Conservation (phyloP, 2,329 filamentous ascomycete species). For the Beauveria rudraprayagi region DNA sequence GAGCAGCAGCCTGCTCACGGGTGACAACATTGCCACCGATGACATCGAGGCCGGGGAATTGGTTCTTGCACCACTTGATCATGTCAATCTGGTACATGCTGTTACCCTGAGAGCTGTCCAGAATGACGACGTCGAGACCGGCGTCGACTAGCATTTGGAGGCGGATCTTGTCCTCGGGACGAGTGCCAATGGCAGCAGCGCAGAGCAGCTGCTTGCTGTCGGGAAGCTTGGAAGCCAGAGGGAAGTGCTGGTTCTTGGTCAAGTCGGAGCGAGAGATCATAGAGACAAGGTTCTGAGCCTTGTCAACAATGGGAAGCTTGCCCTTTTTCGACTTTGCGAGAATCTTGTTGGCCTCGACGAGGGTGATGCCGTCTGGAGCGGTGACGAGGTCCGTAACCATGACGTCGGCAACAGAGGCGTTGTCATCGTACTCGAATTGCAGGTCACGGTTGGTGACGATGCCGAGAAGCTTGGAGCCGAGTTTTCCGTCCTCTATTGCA, state of each 20-base stretch:
- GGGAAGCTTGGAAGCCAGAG: conserved; percentile 89
- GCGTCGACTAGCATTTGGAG: conserved; percentile 86
- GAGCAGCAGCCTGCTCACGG: conserved; percentile 82
- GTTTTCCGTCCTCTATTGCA: conserved; percentile 70
- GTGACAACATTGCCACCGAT: conserved; percentile 99
- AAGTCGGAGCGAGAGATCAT: conserved; percentile 91
- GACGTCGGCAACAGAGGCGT: conserved; percentile 71
- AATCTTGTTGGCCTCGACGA: conserved; percentile 85
- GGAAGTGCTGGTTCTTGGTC: conserved; percentile 98
- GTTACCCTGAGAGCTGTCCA: conserved; percentile 97
- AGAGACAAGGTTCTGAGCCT: conserved; percentile 76
- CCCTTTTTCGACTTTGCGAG: conserved; percentile 96
- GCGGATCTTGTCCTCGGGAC: conserved; percentile 83
- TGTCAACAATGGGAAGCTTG: conserved; percentile 88
- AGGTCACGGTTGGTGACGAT: conserved; percentile 98
- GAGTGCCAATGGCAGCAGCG: conserved; percentile 89
- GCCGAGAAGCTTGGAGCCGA: conserved; percentile 91
- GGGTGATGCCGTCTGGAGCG: conserved; percentile 70
- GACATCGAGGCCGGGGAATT: conserved; percentile 79
- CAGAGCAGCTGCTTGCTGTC: conserved; percentile 97
- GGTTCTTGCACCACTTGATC: conserved; percentile 91
- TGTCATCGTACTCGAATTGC: conserved; percentile 78
- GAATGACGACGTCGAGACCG: conserved; percentile 87
- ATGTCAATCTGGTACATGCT: conserved; percentile 98
- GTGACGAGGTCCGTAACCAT: conserved; percentile 96